Evolutionary conservation across 2,329 filamentous ascomycete genomes (phyloP).

Genomic region (Hypoxylon sp.): DNA sequence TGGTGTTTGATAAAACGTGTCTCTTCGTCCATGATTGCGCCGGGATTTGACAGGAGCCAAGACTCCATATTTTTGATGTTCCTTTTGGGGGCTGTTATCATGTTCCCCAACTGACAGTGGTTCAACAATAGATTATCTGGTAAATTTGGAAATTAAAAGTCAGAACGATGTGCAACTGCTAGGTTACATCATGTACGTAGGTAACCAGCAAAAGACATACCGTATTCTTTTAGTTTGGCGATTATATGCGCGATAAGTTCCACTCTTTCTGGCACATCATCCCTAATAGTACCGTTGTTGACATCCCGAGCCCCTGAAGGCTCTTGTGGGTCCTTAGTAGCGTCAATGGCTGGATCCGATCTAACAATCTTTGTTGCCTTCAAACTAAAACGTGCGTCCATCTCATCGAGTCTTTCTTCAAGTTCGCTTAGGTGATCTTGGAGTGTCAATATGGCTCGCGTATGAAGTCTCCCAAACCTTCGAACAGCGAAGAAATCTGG

Average conservation of each 20-base stretch:
- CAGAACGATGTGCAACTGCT: neutral
- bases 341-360: neutral
- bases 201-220: neutral
- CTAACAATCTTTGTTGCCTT: slow-evolving; percentile 5
- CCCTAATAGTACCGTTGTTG: slow-evolving; percentile 13
- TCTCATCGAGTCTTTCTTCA: neutral
- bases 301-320: slow-evolving; percentile 1
- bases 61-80: slow-evolving; percentile 10
- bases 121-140: slow-evolving; percentile 2
- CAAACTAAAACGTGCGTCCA: slow-evolving; percentile 4
- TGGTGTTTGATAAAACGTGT: slow-evolving; percentile 11
- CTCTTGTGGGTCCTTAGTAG: neutral
- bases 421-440: slow-evolving; percentile 4
- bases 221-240: slow-evolving; percentile 4
- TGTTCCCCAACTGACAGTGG: slow-evolving; percentile 8
- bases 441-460: slow-evolving; percentile 9
- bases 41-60: neutral
- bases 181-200: neutral
- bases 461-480: slow-evolving; percentile 17
- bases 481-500: slow-evolving; percentile 18
- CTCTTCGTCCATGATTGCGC: slow-evolving; percentile 15
- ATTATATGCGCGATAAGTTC: neutral
- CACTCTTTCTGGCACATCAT: slow-evolving; percentile 8
- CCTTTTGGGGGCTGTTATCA: slow-evolving; percentile 2
- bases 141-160: neutral